phyloP scores from a whole-genome alignment of 805 yeast genomes.

The Lipomyces sp. region DNA sequence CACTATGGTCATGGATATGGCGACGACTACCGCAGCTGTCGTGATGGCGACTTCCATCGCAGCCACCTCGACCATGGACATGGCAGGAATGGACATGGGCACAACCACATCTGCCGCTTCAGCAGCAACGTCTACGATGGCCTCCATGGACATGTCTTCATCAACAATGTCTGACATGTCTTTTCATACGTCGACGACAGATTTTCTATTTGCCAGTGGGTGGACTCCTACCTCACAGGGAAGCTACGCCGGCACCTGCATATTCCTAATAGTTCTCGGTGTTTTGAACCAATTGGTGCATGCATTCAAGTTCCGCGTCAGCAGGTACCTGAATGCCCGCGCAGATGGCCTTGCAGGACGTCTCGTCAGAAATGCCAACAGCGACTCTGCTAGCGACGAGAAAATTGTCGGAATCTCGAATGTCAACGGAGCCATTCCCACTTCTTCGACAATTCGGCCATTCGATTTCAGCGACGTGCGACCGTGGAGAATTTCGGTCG shows the following conservation, averaged over 20 bases:
- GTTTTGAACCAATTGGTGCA: constrained; percentile 28
- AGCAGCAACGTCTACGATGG: constrained; percentile 6
- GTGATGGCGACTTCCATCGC: constrained; percentile 4
- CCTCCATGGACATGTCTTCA: constrained; percentile 9
- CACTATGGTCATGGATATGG: constrained; percentile 2
- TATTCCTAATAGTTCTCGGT: constrained; percentile 33
- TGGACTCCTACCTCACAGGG: constrained; percentile 34
- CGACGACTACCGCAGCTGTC: background rate
- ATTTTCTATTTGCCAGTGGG: constrained; percentile 28
- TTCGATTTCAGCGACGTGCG: constrained; percentile 15
- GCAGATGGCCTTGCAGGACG: constrained; percentile 1
- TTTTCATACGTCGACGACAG: constrained; percentile 30
- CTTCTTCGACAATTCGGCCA: background rate
- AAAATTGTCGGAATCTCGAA: background rate
- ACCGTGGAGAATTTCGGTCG: constrained; percentile 31
- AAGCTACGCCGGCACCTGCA: constrained; percentile 35
- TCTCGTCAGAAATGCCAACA: background rate
- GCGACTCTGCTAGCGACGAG: constrained; percentile 8
- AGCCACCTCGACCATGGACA: constrained; percentile 7
- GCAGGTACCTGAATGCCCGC: constrained; percentile 16
- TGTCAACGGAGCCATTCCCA: background rate
- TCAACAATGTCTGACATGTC: constrained; percentile 25
- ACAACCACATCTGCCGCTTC: constrained; percentile 11
- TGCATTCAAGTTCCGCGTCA: constrained; percentile 24
- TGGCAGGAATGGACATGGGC: background rate